A percentile compares a stretch with the other conserved stretches of the same genome.
Evolutionary conservation across 2,329 filamentous ascomycete species (phyloP).

Genomic region (Didymella pinodella): DNA sequence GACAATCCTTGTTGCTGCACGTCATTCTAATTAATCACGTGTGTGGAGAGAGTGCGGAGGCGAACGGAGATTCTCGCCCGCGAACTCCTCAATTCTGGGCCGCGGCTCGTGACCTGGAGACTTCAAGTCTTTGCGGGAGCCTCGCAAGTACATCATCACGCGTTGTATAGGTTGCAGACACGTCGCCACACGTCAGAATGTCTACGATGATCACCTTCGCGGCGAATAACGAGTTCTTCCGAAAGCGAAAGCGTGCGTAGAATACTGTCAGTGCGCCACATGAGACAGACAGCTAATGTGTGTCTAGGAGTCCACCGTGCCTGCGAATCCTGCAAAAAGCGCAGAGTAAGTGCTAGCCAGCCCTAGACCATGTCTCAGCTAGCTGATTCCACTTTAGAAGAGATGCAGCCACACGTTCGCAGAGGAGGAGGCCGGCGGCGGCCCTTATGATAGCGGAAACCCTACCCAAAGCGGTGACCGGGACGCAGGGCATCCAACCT

Average conservation of each 20-base stretch:
- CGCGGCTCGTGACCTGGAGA: conserved; percentile 35
- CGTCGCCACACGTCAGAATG: conserved; percentile 36
- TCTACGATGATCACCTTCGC: conserved; percentile 56
- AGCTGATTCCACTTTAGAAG: conserved; percentile 41
- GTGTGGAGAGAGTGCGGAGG: conserved; percentile 22
- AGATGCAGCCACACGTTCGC: conserved; percentile 54
- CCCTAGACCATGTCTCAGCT: conserved; percentile 2
- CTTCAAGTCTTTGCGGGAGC: conserved; percentile 27
- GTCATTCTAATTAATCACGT: conserved; percentile 17
- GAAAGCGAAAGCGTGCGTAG: conserved; percentile 53
- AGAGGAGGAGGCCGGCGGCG: conserved; percentile 46
- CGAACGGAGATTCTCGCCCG: conserved; percentile 1
- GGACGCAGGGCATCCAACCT: conserved; percentile 41
- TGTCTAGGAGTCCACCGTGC: conserved; percentile 51
- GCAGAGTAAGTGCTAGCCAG: conserved; percentile 44
- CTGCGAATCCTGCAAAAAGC: conserved; percentile 56
- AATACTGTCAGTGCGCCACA: conserved; percentile 28
- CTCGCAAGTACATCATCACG: conserved; percentile 20
- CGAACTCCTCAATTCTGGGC: conserved; percentile 23
- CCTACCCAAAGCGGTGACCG: conserved; percentile 50
- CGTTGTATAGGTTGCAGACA: conserved; percentile 18
- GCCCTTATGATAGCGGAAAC: conserved; percentile 45
- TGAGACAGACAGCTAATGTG: conserved; percentile 36
- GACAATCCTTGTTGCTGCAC: conserved; percentile 20
- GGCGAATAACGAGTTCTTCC: conserved; percentile 55